Evolutionary conservation across 345 rosid genomes (phyloP).

Genomic region (Raphanus raphanistrum): DNA sequence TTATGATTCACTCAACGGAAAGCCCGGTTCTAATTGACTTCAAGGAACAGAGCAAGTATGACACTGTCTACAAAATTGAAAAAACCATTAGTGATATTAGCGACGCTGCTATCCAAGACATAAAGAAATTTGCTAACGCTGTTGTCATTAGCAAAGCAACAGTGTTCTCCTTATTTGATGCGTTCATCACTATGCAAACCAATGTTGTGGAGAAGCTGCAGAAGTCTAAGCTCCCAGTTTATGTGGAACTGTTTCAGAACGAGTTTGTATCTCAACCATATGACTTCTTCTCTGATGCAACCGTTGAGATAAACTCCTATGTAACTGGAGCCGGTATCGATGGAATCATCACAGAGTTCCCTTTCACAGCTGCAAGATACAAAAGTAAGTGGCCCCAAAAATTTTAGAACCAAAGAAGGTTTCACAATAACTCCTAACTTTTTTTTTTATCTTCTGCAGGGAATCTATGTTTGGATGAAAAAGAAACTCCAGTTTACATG

Average conservation of each 20-base stretch:
- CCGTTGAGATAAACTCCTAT: slow-evolving; percentile 26
- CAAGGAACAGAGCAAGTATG: slow-evolving; percentile 45
- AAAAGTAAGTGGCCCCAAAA: slow-evolving; percentile 52
- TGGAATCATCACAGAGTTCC: not conserved
- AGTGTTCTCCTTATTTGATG: slow-evolving; percentile 29
- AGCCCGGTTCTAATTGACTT: slow-evolving; percentile 64
- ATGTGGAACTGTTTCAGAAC: slow-evolving; percentile 59
- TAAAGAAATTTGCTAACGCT: slow-evolving; percentile 59
- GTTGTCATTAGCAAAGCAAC: slow-evolving; percentile 56
- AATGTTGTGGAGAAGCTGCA: slow-evolving; percentile 47
- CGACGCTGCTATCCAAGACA: slow-evolving; percentile 42
- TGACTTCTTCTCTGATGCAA: slow-evolving; percentile 82
- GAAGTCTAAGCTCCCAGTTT: slow-evolving; percentile 52
- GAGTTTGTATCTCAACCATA: slow-evolving; percentile 76
- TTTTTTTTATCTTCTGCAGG: slow-evolving; percentile 39
- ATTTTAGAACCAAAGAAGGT: not conserved
- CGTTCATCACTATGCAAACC: slow-evolving; percentile 41
- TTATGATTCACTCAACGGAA: slow-evolving; percentile 70
- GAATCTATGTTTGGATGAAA: slow-evolving; percentile 47
- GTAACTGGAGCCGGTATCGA: not conserved
- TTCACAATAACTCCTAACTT: not conserved
- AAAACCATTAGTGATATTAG: slow-evolving; percentile 54
- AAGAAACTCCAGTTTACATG: slow-evolving; percentile 51
- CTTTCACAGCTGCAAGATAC: slow-evolving; percentile 50
- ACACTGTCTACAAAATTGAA: slow-evolving; percentile 54